Evolutionary conservation across 1,139 yeast species (phyloP), one percentile per base, ranked within the genome.

Genomic region (Yamadazyma blattariae): DNA sequence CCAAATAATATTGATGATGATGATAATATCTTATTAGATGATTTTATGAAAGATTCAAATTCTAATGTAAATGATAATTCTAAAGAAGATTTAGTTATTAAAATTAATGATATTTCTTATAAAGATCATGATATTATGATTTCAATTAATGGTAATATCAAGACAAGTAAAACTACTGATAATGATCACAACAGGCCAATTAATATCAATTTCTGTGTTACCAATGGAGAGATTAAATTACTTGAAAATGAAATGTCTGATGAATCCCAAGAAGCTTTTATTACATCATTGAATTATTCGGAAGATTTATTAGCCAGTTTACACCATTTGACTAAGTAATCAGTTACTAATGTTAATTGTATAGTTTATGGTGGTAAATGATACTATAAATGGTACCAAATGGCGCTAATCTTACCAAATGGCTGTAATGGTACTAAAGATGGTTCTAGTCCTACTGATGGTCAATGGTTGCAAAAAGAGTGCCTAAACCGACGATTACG

Each of bases 221-320:
- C 58, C 3, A 64, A 64, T 45, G 73, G 73, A 4, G 50, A 47
- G 18, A 45, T 63, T 9, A 32, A 29, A 29, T n/a, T 23, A 4
- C 8, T 30, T 6, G 32, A 20, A 11, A 36, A 30, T 20, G 47
- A 40, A 5, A 52, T 54, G 26, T 52, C 45, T 15, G 61, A 51
- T 47, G 67, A 59, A 25, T 59, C 54, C 26, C 45, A 38, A 16
- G 37, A 36, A 18, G 27, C 24, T 9, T 59, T 66, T 34, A 42
- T 58, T 3, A 47, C 48, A 32, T 56, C 53, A 2, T 52, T 69
- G 25, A 55, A 59, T 19, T 22, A 59, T 4, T 57, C 68, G 2
- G 74, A 68, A 44, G 66, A 66, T 42, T 35, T 67, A 12, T 15
- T 29, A 4, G 14, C 13, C 12, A 29, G 32, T 21, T 22, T 12